Percentiles rank a stretch among this genome's conserved stretches.
Conservation (phyloP, 1,139 yeast species). For the Waltiozyma sp. region DNA sequence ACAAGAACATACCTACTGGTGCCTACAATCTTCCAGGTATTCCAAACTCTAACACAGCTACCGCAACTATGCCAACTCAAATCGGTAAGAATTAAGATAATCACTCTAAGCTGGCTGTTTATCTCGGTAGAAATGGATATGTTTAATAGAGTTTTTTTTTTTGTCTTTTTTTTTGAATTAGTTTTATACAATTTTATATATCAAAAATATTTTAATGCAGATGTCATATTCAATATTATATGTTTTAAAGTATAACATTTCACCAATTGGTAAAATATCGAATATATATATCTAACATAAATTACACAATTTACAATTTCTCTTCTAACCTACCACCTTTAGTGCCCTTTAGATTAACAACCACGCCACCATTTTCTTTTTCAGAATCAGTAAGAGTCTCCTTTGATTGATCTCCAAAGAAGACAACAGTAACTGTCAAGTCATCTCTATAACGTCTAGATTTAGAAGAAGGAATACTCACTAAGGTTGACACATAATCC, state of each 20-base stretch:
- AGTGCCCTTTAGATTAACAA: neutral
- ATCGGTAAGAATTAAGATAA: neutral
- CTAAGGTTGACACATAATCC: conserved; percentile 79
- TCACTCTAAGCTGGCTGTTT: no score
- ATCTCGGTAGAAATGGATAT: no score
- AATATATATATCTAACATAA: no score
- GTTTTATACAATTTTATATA: no score
- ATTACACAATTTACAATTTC: neutral
- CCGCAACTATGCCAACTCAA: neutral
- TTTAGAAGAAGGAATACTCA: conserved; percentile 88
- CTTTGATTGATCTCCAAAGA: conserved; percentile 44
- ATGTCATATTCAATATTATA: no score
- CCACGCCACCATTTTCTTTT: conserved; percentile 23
- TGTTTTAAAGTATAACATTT: no score
- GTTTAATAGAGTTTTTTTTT: neutral
- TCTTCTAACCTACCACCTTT: neutral
- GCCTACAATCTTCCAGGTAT: neutral
- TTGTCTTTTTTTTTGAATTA: no score
- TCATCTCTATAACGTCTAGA: conserved; percentile 93
- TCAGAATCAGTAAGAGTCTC: conserved; percentile 26
- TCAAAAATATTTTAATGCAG: no score
- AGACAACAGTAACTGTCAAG: conserved; percentile 88
- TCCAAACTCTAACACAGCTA: neutral
- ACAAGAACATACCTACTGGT: neutral
- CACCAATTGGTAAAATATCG: no score